phyloP scores from a whole-genome alignment of 2,329 filamentous ascomycete species.

The Nothophaeocryptopus gaeumannii region DNA sequence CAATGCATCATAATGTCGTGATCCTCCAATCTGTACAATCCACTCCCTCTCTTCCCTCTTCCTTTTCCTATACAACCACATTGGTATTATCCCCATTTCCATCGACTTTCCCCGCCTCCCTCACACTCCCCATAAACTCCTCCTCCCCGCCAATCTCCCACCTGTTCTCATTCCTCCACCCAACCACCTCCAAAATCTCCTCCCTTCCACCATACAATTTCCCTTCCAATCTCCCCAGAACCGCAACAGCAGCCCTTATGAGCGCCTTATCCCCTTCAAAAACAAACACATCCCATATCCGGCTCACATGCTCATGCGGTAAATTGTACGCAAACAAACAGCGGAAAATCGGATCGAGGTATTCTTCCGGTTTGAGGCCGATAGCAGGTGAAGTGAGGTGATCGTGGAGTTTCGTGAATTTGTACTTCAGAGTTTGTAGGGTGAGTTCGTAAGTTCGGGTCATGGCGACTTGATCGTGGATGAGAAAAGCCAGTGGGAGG shows the following conservation, averaged over 20 bases:
- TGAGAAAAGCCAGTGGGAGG: slow-evolving; percentile 71
- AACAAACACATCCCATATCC: slow-evolving; percentile 78
- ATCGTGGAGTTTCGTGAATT: slow-evolving; percentile 61
- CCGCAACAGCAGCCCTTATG: slow-evolving; percentile 67
- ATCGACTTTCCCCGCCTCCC: slow-evolving; percentile 39
- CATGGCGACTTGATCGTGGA: slow-evolving; percentile 66
- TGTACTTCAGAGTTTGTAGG: slow-evolving; percentile 63
- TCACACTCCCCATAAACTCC: slow-evolving; percentile 38
- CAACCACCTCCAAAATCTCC: slow-evolving; percentile 45
- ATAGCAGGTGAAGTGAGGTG: slow-evolving; percentile 54
- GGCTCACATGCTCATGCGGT: slow-evolving; percentile 51
- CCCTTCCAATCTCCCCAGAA: slow-evolving; percentile 55
- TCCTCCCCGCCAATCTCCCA: slow-evolving; percentile 40
- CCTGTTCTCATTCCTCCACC: slow-evolving; percentile 37
- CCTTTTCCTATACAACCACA: not conserved
- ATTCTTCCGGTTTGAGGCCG: slow-evolving; percentile 39
- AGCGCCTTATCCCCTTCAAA: slow-evolving; percentile 76
- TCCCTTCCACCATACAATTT: slow-evolving; percentile 47
- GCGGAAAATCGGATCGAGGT: slow-evolving; percentile 33
- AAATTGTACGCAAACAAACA: slow-evolving; percentile 35
- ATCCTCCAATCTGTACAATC: too few relatives aligned
- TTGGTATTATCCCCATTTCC: slow-evolving; percentile 1
- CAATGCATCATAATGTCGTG: too few relatives aligned
- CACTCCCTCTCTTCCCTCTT: too few relatives aligned
- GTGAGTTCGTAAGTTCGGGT: slow-evolving; percentile 67